Evolutionary conservation across 306 rosid species (phyloP), one percentile per base, ranked within the genome.

Genomic region (Mimosa pudica): DNA sequence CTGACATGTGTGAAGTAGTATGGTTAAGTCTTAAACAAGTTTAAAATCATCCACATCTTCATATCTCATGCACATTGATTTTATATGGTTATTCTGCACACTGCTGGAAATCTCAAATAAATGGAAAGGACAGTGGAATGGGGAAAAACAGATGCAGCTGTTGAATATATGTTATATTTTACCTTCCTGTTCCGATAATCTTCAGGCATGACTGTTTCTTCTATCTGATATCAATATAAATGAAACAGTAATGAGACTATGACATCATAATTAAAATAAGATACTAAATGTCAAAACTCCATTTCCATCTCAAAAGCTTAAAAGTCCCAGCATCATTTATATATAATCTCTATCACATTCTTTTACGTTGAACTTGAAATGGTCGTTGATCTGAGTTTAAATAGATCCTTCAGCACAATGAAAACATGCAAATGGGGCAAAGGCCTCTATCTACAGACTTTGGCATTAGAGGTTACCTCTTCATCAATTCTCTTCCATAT

Each of bases 401-500:
- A 45, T 0, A 32, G 32, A 24, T 66, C 49, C 49, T 66, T 38
- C 71, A 66, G 10, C 18, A 20, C 4, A 66, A 38, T n/a, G 10
- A 68, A 79, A 72, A 41, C n/a, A 30, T 6, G 58, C 47, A 77
- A 73, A 49, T 38, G 33, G n/a, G 42, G 12, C 68, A 32, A 62
- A 32, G n/a, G 42, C n/a, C 30, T 33, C 68, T 32, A 62, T 62
- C 44, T 32, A 32, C 42, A 61, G 68, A 32, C 42, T 35, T 41
- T 49, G 74, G 76, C 47, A 73, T 74, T 81, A 73, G 17, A 41
- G 63, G 32, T 62, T 90, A 95, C 99, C 99, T 95, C 99, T 78
- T 90, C 98, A 47, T 95, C 99, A 20, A 93, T 85, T 85, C 90
- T 93, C 92, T 88, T 90, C 99, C 99, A 95, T 1, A 76, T 57